Conservation (phyloP, 2,329 filamentous ascomycete species). For the Chrysosphaeria jannelii region DNA sequence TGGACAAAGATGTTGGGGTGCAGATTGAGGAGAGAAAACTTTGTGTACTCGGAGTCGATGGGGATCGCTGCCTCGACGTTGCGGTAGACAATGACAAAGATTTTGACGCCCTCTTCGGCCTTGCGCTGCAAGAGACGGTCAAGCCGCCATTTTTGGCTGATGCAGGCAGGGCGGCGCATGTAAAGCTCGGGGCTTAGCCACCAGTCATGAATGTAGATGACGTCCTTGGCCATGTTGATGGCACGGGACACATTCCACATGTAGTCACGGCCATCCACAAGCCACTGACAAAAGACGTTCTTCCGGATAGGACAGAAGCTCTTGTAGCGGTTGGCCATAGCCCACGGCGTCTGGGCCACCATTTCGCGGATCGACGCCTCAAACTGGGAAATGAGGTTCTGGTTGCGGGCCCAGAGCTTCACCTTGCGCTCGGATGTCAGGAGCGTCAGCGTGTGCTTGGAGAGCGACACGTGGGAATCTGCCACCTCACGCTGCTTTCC, state of each 20-base stretch:
- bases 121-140: slow-evolving; percentile 83
- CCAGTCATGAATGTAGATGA: slow-evolving; percentile 98
- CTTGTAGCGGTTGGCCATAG: slow-evolving; percentile 55
- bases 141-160: slow-evolving; percentile 92
- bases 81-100: slow-evolving; percentile 91
- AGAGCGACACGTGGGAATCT: slow-evolving; percentile 8
- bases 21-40: slow-evolving; percentile 79
- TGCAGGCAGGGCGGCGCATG: slow-evolving; percentile 72
- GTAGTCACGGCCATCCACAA: slow-evolving; percentile 88
- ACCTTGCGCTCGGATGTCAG: slow-evolving; percentile 77
- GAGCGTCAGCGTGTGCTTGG: slow-evolving; percentile 70
- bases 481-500: too few species aligned
- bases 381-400: slow-evolving; percentile 70
- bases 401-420: slow-evolving; percentile 71
- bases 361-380: slow-evolving; percentile 78
- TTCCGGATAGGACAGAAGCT: slow-evolving; percentile 79
- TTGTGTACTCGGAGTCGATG: slow-evolving; percentile 95
- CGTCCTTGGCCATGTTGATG: slow-evolving; percentile 88
- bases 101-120: slow-evolving; percentile 80
- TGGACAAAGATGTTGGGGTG: slow-evolving; percentile 94
- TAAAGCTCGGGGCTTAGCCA: slow-evolving; percentile 87
- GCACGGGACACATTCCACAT: slow-evolving; percentile 98
- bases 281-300: slow-evolving; percentile 76
- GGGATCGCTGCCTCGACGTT: slow-evolving; percentile 94
- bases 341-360: slow-evolving; percentile 58